Evolutionary conservation across 106 monocot genomes (phyloP), one percentile per base, ranked within the genome.

Genomic region (Phalaenopsis equestris): DNA sequence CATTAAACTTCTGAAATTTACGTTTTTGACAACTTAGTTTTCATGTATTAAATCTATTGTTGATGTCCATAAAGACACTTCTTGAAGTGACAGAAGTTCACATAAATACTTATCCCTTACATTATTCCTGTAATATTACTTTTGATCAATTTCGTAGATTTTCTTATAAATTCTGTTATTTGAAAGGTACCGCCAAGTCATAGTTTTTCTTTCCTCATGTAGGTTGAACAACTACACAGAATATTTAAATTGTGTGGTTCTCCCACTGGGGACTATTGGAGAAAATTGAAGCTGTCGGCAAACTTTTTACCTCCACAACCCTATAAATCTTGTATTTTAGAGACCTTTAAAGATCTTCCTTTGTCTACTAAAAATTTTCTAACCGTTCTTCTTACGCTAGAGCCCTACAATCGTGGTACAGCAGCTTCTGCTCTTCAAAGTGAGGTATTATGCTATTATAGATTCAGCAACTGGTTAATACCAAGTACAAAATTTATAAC

Each of bases 161-260:
- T 70, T 70, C 30, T 38, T 70, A 3, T 70, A 38, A 2, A 0
- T 45, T 1, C 15, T 72, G 37, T 45, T 43, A 42, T 43, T 70
- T 45, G 43, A 74, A 74, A 42, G 19, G 19, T 42, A n/a, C n/a
- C 5, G 2, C 5, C n/a, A 5, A 74, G 8, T 74, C 43, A 36
- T 74, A 42, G 45, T 43, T 74, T 47, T 14, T 10, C n/a, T 47
- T 73, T 43, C 55, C 9, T 42, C n/a, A 67, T 87, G 58, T 81
- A 81, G 81, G 75, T 84, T 77, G 87, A 87, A 70, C 87, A 87
- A 76, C 84, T 87, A 3, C 79, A 82, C 55, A 82, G 72, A 74
- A 84, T 87, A 57, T 87, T 84, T 84, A 87, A 79, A 82, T 77
- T 87, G 11, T 87, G 87, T 82, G 87, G 87, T 76, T 81, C 87